phyloP scores from a whole-genome alignment of 2,329 filamentous ascomycete species.

The Penicillium nordicum region DNA sequence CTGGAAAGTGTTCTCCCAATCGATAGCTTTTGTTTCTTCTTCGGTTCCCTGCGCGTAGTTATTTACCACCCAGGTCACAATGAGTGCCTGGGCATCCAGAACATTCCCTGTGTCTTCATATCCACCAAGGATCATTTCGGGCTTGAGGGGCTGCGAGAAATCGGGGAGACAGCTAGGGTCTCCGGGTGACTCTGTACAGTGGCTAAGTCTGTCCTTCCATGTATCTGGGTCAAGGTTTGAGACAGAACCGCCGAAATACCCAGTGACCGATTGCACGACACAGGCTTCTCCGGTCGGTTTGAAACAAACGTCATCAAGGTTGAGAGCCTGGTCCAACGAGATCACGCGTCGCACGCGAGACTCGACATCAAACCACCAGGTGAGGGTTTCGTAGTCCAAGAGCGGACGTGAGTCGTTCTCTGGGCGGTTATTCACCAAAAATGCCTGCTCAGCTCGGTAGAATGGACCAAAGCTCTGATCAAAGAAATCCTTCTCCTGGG shows the following conservation, averaged over 20 bases:
- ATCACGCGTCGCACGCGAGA: conserved; percentile 69
- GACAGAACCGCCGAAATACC: conserved; percentile 74
- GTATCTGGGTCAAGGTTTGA: conserved; percentile 57
- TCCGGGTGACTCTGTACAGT: conserved; percentile 76
- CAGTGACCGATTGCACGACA: conserved; percentile 87
- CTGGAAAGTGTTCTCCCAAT: conserved; percentile 82
- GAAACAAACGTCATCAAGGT: conserved; percentile 82
- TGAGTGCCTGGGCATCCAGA: conserved; percentile 71
- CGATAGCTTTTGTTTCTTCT: conserved; percentile 70
- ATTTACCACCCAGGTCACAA: conserved; percentile 91
- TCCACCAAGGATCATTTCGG: conserved; percentile 81
- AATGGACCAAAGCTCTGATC: conserved; percentile 92
- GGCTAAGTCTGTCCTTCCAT: conserved; percentile 70
- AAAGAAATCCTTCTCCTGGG: conserved; percentile 90
- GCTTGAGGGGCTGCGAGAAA: conserved; percentile 84
- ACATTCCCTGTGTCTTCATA: conserved; percentile 63
- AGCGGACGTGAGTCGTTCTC: conserved; percentile 67
- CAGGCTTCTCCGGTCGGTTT: conserved; percentile 88
- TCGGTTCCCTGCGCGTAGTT: conserved; percentile 74
- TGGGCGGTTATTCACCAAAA: conserved; percentile 83
- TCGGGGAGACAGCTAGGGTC: conserved; percentile 70
- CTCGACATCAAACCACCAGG: conserved; percentile 94
- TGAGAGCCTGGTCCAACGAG: conserved; percentile 64
- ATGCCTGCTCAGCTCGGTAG: conserved; percentile 88
- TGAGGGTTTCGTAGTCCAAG: conserved; percentile 79